Evolutionary conservation across 2,329 filamentous ascomycete genomes (phyloP).

Genomic region (Amauroascus niger): DNA sequence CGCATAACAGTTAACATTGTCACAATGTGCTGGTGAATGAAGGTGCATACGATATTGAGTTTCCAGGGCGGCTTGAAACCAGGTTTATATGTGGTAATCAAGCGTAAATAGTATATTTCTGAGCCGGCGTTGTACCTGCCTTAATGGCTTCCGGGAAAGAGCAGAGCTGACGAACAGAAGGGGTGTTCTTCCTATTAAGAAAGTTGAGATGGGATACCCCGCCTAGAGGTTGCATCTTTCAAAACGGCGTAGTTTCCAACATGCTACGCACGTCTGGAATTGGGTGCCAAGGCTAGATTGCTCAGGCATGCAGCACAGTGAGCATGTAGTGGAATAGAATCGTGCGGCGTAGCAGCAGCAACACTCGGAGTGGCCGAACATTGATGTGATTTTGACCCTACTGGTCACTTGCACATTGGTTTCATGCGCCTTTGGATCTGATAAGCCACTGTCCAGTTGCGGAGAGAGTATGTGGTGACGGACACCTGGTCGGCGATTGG

Average conservation of each 20-base stretch:
- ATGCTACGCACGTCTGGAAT: background rate
- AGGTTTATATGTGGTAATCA: background rate
- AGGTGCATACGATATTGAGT: background rate
- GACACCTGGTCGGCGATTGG: background rate
- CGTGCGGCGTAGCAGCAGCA: background rate
- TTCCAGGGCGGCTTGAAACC: background rate
- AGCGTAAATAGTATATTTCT: background rate
- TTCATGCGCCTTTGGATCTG: background rate
- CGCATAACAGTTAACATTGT: background rate
- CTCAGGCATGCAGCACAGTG: background rate
- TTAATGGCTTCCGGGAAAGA: background rate
- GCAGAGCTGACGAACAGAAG: background rate
- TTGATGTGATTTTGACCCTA: background rate
- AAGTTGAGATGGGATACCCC: background rate
- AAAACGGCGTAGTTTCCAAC: background rate
- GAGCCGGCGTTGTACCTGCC: background rate
- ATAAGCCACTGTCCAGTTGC: background rate
- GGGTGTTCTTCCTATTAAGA: background rate
- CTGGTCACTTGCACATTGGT: no score
- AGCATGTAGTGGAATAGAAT: background rate
- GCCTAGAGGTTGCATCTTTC: background rate
- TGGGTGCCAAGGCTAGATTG: background rate
- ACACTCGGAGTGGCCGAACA: background rate
- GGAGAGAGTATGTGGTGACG: background rate
- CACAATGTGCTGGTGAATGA: background rate